Base-by-base conservation (phyloP, 2,329 filamentous ascomycete species). In the Pseudogymnoascus sp. region DNA sequence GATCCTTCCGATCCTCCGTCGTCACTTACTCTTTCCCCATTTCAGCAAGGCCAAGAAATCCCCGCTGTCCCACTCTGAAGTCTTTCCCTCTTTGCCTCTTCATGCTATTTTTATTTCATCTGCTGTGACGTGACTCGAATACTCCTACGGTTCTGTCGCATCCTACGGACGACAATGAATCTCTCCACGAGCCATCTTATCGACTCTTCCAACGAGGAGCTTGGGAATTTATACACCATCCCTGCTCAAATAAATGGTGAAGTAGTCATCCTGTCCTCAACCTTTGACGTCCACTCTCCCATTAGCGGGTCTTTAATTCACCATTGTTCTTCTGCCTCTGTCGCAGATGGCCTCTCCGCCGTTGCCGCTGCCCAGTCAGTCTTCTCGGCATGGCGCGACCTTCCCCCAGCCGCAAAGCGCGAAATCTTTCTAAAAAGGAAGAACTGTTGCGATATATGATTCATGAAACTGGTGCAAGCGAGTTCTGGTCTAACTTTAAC, bases 351-450 rank as follows among this genome's bases (percentile, higher is more conserved):
- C 29, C 74, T 81, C 16, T 75, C 77, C 8, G 82, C 86, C 10
- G 74, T 80, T 61, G 68, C 73, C 31, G 75, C 79, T 7, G 89
- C 90, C 0, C 78, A 85, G 14, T 78, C 79, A 13, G 90, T 90
- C 1, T 87, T 90, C 74, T 82, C 81, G 50, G 76, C 80, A 64
- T 96, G 91, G 91, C 40, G 82, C 50, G 82, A 81, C 67, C 82
- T 82, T 2, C 85, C 83, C 53, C 82, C 86, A 1, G 71, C 78
- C 24, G 72, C 80, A 24, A 86, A 89, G 42, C 85, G 89, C 37
- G 83, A 88, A 67, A 85, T 95, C 67, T 80, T 96, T 64, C 77
- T 88, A 64, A 86, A 84, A 77, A 77, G 26, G 80, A 83, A 6
- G 89, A 93, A 73, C 74, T 90, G 24, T 76, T 74, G 10, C 70